Percentiles rank a stretch among this genome's conserved stretches.
Evolutionary conservation across 1,284 basidiomycete species (phyloP).

Genomic region (Moesziomyces aphidis): DNA sequence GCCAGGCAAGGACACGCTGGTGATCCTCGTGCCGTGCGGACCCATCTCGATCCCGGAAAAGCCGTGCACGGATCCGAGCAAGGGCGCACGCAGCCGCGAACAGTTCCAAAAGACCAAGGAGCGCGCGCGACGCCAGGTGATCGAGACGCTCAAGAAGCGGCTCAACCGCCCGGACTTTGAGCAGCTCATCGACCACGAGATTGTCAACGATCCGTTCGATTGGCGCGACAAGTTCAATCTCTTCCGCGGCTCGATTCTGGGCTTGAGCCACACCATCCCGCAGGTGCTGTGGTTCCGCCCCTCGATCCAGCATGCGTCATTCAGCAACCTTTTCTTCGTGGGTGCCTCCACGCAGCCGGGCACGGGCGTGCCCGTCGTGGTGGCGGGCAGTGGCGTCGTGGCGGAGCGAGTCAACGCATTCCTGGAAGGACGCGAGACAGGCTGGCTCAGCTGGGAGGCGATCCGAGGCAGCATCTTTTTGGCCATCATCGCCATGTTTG

Average conservation of each 20-base stretch:
- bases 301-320: constrained; percentile 56
- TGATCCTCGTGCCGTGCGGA: constrained; percentile 69
- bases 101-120: constrained; percentile 39
- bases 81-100: constrained; percentile 45
- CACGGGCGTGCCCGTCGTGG: constrained; percentile 65
- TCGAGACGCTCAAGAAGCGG: constrained; percentile 52
- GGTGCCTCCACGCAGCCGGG: constrained; percentile 69
- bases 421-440: constrained; percentile 32
- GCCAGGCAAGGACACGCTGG: constrained; percentile 67
- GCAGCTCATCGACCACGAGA: constrained; percentile 52
- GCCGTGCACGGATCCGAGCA: constrained; percentile 30
- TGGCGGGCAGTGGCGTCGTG: constrained; percentile 58
- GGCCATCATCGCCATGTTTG: constrained; percentile 19
- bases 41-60: constrained; percentile 59
- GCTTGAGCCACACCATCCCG: constrained; percentile 68
- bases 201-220: constrained; percentile 67
- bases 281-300: constrained; percentile 67
- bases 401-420: constrained; percentile 46
- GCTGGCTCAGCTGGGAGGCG: constrained; percentile 43
- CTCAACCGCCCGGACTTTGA: constrained; percentile 54
- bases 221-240: constrained; percentile 69
- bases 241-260: constrained; percentile 69
- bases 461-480: constrained; percentile 34
- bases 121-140: constrained; percentile 54
- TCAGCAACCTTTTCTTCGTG: constrained; percentile 68